Evolutionary conservation across 768 basidiomycete genomes (phyloP), one percentile per base, ranked within the genome.

Genomic region (Gloeophyllum trabeum): DNA sequence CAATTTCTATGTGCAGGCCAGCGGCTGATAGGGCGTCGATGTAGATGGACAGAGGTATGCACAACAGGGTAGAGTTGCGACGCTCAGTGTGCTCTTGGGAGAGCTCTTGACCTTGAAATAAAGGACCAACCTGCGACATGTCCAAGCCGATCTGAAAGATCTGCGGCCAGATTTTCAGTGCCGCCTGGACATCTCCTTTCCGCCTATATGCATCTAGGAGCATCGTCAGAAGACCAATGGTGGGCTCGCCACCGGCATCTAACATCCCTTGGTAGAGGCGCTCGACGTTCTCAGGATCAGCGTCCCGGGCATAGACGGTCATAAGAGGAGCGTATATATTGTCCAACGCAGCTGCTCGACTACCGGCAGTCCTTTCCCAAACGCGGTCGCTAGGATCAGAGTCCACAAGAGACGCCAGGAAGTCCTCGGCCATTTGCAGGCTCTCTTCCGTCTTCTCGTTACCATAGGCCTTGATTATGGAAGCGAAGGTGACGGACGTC

Each of bases 1-100:
- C 71, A 35, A 93, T 69, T 45, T 79, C 72, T 5, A 54, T 47
- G 50, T 91, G 81, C 26, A 64, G 54, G 2, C 81, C 82, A 0
- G 70, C 71, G 3, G 64, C 59, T 2, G 88, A 85, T 40, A 93
- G 62, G 4, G 75, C 70, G 48, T 88, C 79, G 46, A 96, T 76
- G 59, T 80, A 81, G 49, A 89, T 80, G 12, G 89, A 91, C 7
- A 97, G 64, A 0, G 91, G 83, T 30, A 78, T 59, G 49, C 78
- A 81, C 35, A 94, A 67, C n/a, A 78, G 56, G 48, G 74, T 77
- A n/a, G 69, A 65, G 14, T 56, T 67, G 18, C 58, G 62, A 21
- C 53, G 56, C 32, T 37, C 46, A 7, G 37, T 46, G 22, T 25
- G 41, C 7, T 45, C 22, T 2, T 16, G 4, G 19, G 48, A 30